Evolutionary conservation across 108 stramenopile species (phyloP).

Genomic region (Chaetoceros muelleri): DNA sequence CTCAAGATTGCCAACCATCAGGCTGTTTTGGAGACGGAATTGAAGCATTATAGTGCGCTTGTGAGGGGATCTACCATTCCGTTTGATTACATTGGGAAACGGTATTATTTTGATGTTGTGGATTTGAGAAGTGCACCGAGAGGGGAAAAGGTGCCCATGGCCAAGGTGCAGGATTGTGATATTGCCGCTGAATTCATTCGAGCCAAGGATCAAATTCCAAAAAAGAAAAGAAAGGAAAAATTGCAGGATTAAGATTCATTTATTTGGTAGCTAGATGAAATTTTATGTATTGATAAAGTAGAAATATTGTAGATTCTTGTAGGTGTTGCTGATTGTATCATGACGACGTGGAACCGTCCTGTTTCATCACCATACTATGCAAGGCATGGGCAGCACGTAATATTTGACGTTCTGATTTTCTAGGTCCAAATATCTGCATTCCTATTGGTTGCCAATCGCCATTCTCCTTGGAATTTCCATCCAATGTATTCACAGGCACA

Average conservation of each 20-base stretch:
- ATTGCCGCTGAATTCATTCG: conserved; percentile 72
- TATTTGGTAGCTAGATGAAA: too few relatives aligned
- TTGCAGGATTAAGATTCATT: too few relatives aligned
- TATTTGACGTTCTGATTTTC: too few relatives aligned
- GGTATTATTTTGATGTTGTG: conserved; percentile 84
- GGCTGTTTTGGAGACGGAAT: conserved; percentile 82
- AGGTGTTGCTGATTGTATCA: too few relatives aligned
- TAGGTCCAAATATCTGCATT: conserved; percentile 14
- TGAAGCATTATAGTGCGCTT: conserved; percentile 76
- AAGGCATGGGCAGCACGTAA: too few relatives aligned
- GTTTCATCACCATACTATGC: too few relatives aligned
- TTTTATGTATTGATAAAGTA: too few relatives aligned
- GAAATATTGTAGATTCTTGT: too few relatives aligned
- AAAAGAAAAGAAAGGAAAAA: too few relatives aligned
- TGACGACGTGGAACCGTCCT: too few relatives aligned
- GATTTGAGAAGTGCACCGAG: conserved; percentile 74
- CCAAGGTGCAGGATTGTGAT: conserved; percentile 86
- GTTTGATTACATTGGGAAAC: conserved; percentile 68
- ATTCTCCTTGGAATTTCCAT: background rate
- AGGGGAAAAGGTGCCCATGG: conserved; percentile 61
- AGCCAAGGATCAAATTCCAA: conserved; percentile 50
- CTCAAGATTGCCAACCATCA: conserved; percentile 68
- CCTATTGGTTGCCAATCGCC: conserved; percentile 9
- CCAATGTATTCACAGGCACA: conserved; percentile 41
- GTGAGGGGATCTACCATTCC: conserved; percentile 74